These are phyloP conservation scores for Cercospora sp. DNA, from an alignment of 2,329 filamentous ascomycete species.

Conservation along the genomic window DNA sequence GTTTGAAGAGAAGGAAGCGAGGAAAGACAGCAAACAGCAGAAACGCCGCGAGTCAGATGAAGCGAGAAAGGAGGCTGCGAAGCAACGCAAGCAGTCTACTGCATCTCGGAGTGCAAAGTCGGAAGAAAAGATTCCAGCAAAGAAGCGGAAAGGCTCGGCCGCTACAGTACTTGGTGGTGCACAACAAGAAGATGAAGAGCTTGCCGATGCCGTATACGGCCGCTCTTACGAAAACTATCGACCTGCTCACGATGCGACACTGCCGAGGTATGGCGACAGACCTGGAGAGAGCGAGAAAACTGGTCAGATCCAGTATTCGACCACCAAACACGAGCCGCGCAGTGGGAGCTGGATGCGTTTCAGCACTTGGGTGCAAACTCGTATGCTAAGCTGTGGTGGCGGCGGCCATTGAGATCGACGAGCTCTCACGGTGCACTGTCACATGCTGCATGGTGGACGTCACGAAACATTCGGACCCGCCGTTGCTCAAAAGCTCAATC, in stretches of 20 bases:
- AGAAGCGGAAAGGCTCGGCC: conserved; percentile 24
- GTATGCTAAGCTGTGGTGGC: conserved; percentile 52
- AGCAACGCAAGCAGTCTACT: conserved; percentile 45
- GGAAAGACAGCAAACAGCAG: conserved; percentile 56
- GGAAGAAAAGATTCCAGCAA: conserved; percentile 24
- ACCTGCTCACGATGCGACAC: conserved; percentile 27
- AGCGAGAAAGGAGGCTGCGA: conserved; percentile 47
- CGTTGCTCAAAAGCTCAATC: background rate
- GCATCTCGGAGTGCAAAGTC: conserved; percentile 33
- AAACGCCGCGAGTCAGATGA: conserved; percentile 45
- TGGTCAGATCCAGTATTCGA: conserved; percentile 15
- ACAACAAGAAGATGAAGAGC: conserved; percentile 18
- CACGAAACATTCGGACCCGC: background rate
- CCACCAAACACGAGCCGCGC: conserved; percentile 8
- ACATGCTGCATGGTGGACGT: background rate
- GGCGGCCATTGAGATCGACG: background rate
- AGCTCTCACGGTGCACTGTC: background rate
- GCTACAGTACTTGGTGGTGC: conserved; percentile 20
- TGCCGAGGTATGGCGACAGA: conserved; percentile 30
- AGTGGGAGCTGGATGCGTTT: conserved; percentile 53
- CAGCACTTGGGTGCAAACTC: conserved; percentile 58
- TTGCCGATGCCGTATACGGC: conserved; percentile 13
- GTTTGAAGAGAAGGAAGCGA: conserved; percentile 60
- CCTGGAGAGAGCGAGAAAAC: conserved; percentile 33
- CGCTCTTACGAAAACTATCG: conserved; percentile 32